phyloP scores from a whole-genome alignment of 2,329 filamentous ascomycete species.

The Colletotrichum cuscutae region DNA sequence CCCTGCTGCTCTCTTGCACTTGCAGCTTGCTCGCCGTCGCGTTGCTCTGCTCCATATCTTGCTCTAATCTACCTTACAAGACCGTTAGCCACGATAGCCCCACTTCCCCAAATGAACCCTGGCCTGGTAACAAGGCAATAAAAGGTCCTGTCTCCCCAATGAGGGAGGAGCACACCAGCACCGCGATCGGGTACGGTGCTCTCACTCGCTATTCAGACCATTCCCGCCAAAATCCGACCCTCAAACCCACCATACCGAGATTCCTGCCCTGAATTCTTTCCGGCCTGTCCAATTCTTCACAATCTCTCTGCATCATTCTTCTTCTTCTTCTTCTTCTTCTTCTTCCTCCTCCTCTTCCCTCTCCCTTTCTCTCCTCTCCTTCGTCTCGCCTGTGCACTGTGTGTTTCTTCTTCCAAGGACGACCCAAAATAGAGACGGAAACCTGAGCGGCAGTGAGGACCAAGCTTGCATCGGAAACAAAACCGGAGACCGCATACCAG shows the following conservation, averaged over 20 bases:
- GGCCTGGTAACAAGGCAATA: slow-evolving; percentile 28
- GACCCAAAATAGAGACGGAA: background rate
- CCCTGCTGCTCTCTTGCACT: background rate
- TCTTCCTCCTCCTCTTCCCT: background rate
- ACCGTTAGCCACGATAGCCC: slow-evolving; percentile 24
- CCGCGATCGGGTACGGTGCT: slow-evolving; percentile 20
- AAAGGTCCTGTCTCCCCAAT: slow-evolving; percentile 34
- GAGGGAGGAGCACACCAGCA: slow-evolving; percentile 21
- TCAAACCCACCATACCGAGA: background rate
- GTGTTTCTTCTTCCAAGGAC: background rate
- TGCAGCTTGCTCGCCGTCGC: background rate
- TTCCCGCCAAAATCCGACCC: slow-evolving; percentile 3
- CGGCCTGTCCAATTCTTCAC: background rate
- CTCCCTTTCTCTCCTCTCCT: background rate
- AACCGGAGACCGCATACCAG: slow-evolving; percentile 13
- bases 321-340: background rate
- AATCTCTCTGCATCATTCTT: background rate
- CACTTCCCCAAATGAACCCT: slow-evolving; percentile 37
- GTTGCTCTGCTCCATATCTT: slow-evolving; percentile 1
- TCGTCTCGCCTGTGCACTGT: background rate
- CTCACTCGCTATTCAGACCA: slow-evolving; percentile 17
- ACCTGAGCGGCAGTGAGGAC: background rate
- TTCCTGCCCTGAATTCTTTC: slow-evolving; percentile 4
- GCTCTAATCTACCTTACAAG: slow-evolving; percentile 2
- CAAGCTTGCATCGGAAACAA: slow-evolving; percentile 24